Conservation (phyloP, 345 rosid species). For the Crucihimalaya himalaica region DNA sequence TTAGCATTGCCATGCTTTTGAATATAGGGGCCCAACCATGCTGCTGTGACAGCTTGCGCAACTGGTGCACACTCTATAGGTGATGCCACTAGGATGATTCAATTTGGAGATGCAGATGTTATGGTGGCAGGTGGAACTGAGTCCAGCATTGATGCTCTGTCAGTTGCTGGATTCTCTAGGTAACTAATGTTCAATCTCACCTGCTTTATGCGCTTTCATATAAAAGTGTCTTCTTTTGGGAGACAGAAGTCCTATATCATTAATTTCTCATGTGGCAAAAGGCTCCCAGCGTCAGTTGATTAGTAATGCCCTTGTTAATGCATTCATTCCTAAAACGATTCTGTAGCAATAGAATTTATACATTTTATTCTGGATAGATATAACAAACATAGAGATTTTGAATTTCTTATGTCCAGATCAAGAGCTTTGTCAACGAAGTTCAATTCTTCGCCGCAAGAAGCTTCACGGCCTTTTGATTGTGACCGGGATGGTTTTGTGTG, state of each 20-base stretch:
- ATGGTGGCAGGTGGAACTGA: conserved; percentile 98
- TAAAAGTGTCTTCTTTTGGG: not conserved
- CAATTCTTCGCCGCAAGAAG: conserved; percentile 77
- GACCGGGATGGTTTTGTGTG: conserved; percentile 97
- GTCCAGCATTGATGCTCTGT: conserved; percentile 94
- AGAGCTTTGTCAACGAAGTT: conserved; percentile 88
- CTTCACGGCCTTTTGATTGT: conserved; percentile 93
- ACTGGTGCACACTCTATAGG: conserved; percentile 97
- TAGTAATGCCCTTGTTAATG: too few species aligned
- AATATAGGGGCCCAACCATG: conserved; percentile 96
- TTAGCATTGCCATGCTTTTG: conserved; percentile 34
- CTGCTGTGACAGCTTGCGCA: conserved; percentile 99
- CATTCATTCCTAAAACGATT: not conserved
- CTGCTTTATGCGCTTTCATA: not conserved
- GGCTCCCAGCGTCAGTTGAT: too few species aligned
- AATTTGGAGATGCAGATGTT: conserved; percentile 91
- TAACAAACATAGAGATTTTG: not conserved
- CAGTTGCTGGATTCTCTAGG: conserved; percentile 96
- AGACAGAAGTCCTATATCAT: not conserved
- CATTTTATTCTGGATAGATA: too few species aligned
- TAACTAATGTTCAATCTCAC: conserved; percentile 31
- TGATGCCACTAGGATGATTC: conserved; percentile 97
- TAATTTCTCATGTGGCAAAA: not conserved
- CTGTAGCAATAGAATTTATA: too few species aligned
- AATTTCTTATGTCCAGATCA: conserved; percentile 48